Conservation (phyloP, 768 basidiomycete species). For the Hygrophoropsis aurantiaca region DNA sequence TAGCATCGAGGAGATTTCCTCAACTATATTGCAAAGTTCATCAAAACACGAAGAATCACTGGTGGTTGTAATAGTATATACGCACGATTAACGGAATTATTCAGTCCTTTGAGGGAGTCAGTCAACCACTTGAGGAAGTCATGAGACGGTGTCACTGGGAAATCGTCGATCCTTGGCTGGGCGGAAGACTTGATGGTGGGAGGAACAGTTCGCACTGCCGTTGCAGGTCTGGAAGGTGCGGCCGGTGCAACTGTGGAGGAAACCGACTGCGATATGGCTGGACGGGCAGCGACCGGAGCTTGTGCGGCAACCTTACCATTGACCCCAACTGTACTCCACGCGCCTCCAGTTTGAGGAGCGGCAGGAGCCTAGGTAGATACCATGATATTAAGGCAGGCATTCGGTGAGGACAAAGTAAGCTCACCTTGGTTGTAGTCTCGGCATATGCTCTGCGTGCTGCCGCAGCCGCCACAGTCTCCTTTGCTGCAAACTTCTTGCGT, state of each 20-base stretch:
- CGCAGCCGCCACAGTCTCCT: conserved; percentile 57
- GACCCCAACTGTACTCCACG: conserved; percentile 88
- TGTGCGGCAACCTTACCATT: conserved; percentile 56
- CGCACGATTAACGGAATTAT: conserved; percentile 56
- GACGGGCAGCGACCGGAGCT: conserved; percentile 31
- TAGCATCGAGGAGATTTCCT: conserved; percentile 95
- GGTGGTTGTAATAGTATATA: conserved; percentile 5
- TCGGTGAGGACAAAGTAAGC: conserved; percentile 9
- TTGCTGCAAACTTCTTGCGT: conserved; percentile 65
- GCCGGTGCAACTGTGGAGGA: conserved; percentile 24
- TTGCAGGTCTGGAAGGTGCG: conserved; percentile 36
- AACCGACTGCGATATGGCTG: conserved; percentile 32
- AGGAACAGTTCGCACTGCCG: conserved; percentile 29
- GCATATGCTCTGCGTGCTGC: conserved; percentile 73
- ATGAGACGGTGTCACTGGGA: conserved; percentile 67
- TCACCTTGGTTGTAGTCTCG: conserved; percentile 74
- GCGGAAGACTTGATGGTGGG: conserved; percentile 17
- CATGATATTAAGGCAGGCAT: conserved; percentile 7
- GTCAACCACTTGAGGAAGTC: conserved; percentile 94
- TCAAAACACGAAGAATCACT: background rate
- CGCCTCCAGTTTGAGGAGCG: conserved; percentile 39
- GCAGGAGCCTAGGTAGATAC: conserved; percentile 29
- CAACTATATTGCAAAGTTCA: conserved; percentile 51
- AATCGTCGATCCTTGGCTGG: conserved; percentile 56
- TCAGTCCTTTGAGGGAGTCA: conserved; percentile 75